Evolutionary conservation across 805 yeast genomes (phyloP).

Genomic region (Jamesozyma hellenica): DNA sequence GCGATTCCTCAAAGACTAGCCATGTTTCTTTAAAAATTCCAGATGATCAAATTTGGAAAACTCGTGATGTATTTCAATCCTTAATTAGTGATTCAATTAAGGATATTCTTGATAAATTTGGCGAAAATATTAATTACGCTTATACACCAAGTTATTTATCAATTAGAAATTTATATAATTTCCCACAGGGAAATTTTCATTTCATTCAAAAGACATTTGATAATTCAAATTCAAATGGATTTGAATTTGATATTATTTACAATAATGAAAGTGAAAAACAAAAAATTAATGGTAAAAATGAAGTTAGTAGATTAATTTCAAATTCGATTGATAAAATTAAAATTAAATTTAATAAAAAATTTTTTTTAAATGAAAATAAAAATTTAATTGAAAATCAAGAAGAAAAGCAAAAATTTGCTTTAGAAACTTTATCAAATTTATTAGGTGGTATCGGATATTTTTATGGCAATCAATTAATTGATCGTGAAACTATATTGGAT

Average conservation of each 20-base stretch:
- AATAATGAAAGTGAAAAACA: slow-evolving; percentile 35
- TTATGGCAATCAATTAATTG: slow-evolving; percentile 75
- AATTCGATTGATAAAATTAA: slow-evolving; percentile 26
- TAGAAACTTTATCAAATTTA: slow-evolving; percentile 70
- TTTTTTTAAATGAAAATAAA: slow-evolving; percentile 28
- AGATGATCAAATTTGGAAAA: slow-evolving; percentile 63
- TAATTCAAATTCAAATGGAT: slow-evolving; percentile 37
- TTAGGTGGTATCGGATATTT: slow-evolving; percentile 87
- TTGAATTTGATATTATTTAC: slow-evolving; percentile 65
- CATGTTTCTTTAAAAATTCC: slow-evolving; percentile 66
- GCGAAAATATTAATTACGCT: slow-evolving; percentile 19
- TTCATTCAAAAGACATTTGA: slow-evolving; percentile 64
- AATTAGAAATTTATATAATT: slow-evolving; percentile 47
- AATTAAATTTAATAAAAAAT: slow-evolving; percentile 41
- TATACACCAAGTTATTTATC: slow-evolving; percentile 37
- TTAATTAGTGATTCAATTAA: slow-evolving; percentile 61
- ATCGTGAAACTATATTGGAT: slow-evolving; percentile 55
- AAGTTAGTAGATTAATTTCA: slow-evolving; percentile 16
- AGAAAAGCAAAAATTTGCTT: slow-evolving; percentile 48
- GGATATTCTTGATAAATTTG: slow-evolving; percentile 24
- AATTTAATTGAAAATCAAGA: slow-evolving; percentile 29
- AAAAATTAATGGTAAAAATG: slow-evolving; percentile 23
- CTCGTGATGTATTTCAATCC: slow-evolving; percentile 62
- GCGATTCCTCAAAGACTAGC: slow-evolving; percentile 53
- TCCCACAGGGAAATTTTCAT: slow-evolving; percentile 65